A percentile compares a stretch with the other conserved stretches of the same genome.
These are phyloP conservation scores for Zygosaccharomyces gambellarensis DNA, from an alignment of 805 yeast genomes.

Conservation along the genomic window DNA sequence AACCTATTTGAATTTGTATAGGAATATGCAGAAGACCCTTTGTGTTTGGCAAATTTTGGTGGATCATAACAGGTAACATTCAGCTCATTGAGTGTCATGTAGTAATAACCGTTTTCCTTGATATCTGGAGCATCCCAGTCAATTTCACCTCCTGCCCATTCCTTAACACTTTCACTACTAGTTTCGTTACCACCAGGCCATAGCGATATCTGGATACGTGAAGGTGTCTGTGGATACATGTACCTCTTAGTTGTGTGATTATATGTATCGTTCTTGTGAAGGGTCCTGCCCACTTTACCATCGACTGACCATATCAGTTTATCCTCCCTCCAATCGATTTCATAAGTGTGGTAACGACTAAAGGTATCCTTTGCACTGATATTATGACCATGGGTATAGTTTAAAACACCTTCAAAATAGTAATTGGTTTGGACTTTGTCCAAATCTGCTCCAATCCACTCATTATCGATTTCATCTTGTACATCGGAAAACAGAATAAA, in stretches of 20 bases:
- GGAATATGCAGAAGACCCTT: conserved; percentile 48
- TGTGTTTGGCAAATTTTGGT: conserved; percentile 48
- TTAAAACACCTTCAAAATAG: conserved; percentile 67
- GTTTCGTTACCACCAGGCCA: conserved; percentile 71
- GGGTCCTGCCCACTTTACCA: conserved; percentile 61
- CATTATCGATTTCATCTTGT: conserved; percentile 87
- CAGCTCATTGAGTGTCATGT: conserved; percentile 56
- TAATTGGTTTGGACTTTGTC: conserved; percentile 67
- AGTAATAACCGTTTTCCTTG: conserved; percentile 73
- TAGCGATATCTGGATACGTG: conserved; percentile 64
- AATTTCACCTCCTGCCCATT: conserved; percentile 85
- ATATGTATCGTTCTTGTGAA: conserved; percentile 54
- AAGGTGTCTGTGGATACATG: conserved; percentile 68
- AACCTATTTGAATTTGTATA: conserved; percentile 48
- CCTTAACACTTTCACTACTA: conserved; percentile 58
- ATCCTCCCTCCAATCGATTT: conserved; percentile 79
- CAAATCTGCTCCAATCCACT: conserved; percentile 74
- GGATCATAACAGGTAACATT: conserved; percentile 67
- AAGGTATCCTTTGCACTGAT: conserved; percentile 45
- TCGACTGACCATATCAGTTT: conserved; percentile 66
- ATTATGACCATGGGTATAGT: conserved; percentile 58
- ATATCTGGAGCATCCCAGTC: conserved; percentile 80
- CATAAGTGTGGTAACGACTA: conserved; percentile 67
- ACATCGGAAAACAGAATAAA: conserved; percentile 76
- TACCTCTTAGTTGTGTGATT: conserved; percentile 56